Percentiles rank a stretch among this genome's conserved stretches.
These are phyloP conservation scores for Peniophora sp. DNA, from an alignment of 1,284 basidiomycete genomes.

Conservation along the genomic window DNA sequence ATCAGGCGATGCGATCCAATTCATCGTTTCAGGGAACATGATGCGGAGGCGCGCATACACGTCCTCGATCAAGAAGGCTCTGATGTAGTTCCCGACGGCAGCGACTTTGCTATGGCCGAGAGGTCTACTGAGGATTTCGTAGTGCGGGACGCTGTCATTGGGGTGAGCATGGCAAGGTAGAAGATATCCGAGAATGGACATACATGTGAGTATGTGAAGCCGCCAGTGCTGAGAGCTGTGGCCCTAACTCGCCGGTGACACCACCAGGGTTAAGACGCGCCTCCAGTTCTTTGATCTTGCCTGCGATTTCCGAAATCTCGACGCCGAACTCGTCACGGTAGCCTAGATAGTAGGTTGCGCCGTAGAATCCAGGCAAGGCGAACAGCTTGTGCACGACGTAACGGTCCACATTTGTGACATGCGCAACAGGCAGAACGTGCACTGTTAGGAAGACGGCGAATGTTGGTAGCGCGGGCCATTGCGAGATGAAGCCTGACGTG, in stretches of 20 bases:
- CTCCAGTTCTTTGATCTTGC: slow-evolving; percentile 43
- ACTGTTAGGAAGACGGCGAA: slow-evolving; percentile 58
- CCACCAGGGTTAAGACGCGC: slow-evolving; percentile 24
- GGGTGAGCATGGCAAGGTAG: background rate
- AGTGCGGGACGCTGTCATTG: slow-evolving; percentile 44
- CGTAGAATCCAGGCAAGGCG: slow-evolving; percentile 53
- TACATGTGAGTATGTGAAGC: slow-evolving; percentile 52
- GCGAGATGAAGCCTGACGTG: slow-evolving; percentile 33
- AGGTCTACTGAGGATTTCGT: slow-evolving; percentile 41
- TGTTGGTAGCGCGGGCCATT: slow-evolving; percentile 53
- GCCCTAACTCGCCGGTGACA: slow-evolving; percentile 21
- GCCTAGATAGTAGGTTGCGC: slow-evolving; percentile 50
- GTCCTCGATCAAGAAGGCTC: slow-evolving; percentile 42
- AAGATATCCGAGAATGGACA: slow-evolving; percentile 11
- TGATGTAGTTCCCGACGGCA: slow-evolving; percentile 26
- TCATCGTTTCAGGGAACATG: slow-evolving; percentile 51
- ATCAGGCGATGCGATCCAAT: slow-evolving; percentile 45
- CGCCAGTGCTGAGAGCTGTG: slow-evolving; percentile 34
- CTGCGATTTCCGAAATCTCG: slow-evolving; percentile 39
- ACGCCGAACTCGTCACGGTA: slow-evolving; percentile 54
- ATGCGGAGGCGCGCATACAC: slow-evolving; percentile 46
- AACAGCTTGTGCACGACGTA: slow-evolving; percentile 49
- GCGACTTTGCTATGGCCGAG: slow-evolving; percentile 24
- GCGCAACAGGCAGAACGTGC: slow-evolving; percentile 38
- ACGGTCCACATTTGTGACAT: slow-evolving; percentile 36